Evolutionary conservation across 768 basidiomycete genomes (phyloP).

Genomic region (Candolleomyces efflorescens): DNA sequence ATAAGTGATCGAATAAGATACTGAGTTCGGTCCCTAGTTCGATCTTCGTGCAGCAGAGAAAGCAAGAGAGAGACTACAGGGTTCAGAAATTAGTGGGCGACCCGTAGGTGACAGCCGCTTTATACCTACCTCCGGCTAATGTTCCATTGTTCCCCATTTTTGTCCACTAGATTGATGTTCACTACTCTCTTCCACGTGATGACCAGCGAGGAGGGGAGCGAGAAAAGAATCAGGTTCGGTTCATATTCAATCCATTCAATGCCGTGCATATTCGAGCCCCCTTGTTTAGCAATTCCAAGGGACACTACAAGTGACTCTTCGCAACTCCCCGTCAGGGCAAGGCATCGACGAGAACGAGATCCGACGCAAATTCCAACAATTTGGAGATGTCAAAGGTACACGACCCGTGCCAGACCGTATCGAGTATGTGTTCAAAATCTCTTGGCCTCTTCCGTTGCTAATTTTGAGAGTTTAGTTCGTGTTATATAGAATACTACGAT

Average conservation of each 20-base stretch:
- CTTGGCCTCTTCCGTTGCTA: neutral
- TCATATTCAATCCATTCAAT: neutral
- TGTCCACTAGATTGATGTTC: slow-evolving; percentile 84
- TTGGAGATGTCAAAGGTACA: slow-evolving; percentile 86
- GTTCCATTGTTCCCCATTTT: slow-evolving; percentile 17
- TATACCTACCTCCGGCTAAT: slow-evolving; percentile 8
- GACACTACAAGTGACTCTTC: slow-evolving; percentile 72
- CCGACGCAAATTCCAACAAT: slow-evolving; percentile 79
- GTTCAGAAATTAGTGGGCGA: slow-evolving; percentile 80
- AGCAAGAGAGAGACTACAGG: slow-evolving; percentile 88
- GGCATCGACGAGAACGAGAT: slow-evolving; percentile 83
- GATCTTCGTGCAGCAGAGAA: slow-evolving; percentile 91
- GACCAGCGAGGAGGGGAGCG: slow-evolving; percentile 67
- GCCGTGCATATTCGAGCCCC: neutral
- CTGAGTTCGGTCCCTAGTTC: slow-evolving; percentile 45
- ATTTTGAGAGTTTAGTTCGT: slow-evolving; percentile 48
- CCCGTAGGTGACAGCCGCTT: slow-evolving; percentile 55
- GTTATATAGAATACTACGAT: slow-evolving; percentile 94
- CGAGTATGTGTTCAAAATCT: slow-evolving; percentile 40
- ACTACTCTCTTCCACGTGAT: slow-evolving; percentile 92
- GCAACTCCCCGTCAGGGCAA: slow-evolving; percentile 64
- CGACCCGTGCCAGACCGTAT: slow-evolving; percentile 57
- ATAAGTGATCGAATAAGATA: slow-evolving; percentile 13
- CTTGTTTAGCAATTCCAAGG: slow-evolving; percentile 69
- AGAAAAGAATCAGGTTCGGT: slow-evolving; percentile 82